Evolutionary conservation across 768 basidiomycete genomes (phyloP).

Genomic region (Termitomyces heimii): DNA sequence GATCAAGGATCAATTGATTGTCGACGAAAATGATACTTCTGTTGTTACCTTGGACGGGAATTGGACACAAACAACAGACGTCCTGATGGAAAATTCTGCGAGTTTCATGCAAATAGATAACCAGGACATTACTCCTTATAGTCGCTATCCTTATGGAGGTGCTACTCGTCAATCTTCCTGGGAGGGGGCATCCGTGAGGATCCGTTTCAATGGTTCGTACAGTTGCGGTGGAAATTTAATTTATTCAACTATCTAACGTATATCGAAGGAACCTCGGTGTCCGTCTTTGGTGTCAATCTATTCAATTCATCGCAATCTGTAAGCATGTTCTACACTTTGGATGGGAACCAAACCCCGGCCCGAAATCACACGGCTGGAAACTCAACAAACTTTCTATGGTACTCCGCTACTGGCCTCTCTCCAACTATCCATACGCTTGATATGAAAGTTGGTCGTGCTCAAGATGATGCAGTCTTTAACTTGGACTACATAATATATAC

Average conservation of each 20-base stretch:
- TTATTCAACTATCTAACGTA: background rate
- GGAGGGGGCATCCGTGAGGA: background rate
- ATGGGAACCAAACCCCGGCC: background rate
- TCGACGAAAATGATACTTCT: background rate
- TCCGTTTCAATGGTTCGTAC: background rate
- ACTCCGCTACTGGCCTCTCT: background rate
- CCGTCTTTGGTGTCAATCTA: background rate
- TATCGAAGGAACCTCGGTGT: background rate
- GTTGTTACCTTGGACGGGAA: background rate
- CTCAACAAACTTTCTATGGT: background rate
- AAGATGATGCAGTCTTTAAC: background rate
- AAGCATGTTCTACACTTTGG: background rate
- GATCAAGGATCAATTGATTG: background rate
- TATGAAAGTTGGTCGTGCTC: background rate
- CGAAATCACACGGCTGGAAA: background rate
- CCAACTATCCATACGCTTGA: background rate
- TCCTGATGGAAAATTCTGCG: background rate
- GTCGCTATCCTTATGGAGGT: background rate
- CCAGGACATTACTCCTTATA: background rate
- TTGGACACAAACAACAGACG: background rate
- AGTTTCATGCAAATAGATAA: background rate
- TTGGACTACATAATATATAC: background rate
- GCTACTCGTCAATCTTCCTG: background rate
- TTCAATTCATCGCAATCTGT: background rate
- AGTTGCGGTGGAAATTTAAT: background rate